Evolutionary conservation across 78 protist species (phyloP), one percentile per base, ranked within the genome.

Genomic region (Dictyostelium intermedium): DNA sequence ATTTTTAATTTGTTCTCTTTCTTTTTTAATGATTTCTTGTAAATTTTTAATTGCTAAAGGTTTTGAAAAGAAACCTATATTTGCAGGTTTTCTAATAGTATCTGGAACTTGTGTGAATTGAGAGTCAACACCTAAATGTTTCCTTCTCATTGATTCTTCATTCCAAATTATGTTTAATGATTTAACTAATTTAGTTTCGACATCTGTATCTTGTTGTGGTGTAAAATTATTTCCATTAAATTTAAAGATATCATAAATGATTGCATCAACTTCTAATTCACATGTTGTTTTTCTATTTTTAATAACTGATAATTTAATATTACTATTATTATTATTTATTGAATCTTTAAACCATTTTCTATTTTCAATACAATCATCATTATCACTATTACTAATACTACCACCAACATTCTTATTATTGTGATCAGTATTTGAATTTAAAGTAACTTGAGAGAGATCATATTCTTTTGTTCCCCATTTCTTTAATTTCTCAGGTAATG

Each of bases 221-320:
- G 93, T 79, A 16, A 39, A 45, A 61, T 47, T 89, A 50, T 89
- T 89, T 25, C 47, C 47, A 20, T 45, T 70, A 35, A 80, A 61
- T 66, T 89, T 89, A 56, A 39, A 35, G 2, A 74, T 91, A 50
- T 78, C 92, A 50, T 61, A 78, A 1, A 93, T 72, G 39, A 47
- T 35, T 9, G 78, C 96, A 74, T 93, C 96, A 3, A 83, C 86
- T 47, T 93, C 96, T 23, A 93, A 61, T 14, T 93, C 96, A 32
- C 96, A 93, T 16, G 96, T 93, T 32, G 96, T 85, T 74, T 89
- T 89, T 80, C 94, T 89, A 18, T 72, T 25, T 69, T 89, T 27
- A 1, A 89, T 50, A 0, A 84, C 43, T 25, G 96, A 85, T 66
- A 82, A 7, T 32, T 73, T 82, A 20, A 66, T 72, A 66, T 27